phyloP scores from a whole-genome alignment of 2,329 filamentous ascomycete species.

The Colletotrichum gloeosporioides region DNA sequence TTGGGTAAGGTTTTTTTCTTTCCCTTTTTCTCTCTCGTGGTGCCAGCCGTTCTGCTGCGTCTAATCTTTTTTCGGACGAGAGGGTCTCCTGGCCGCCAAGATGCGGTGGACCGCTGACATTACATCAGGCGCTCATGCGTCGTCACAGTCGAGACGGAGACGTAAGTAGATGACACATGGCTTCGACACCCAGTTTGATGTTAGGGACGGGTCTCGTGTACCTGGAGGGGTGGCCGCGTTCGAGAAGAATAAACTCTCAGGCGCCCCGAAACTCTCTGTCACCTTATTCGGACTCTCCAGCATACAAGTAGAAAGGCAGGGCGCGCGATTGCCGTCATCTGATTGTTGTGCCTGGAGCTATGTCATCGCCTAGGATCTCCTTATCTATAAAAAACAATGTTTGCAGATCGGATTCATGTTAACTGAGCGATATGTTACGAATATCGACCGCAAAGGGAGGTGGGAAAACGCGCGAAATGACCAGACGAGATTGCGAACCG shows the following conservation, averaged over 20 bases:
- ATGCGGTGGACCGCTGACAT: neutral
- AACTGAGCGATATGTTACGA: neutral
- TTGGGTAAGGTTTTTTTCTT: neutral
- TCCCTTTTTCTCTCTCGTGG: neutral
- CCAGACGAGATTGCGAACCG: neutral
- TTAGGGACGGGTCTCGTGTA: neutral
- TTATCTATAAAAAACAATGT: neutral
- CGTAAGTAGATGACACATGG: constrained; percentile 1
- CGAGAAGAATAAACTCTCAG: neutral
- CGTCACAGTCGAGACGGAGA: neutral
- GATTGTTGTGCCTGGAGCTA: neutral
- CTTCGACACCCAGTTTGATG: neutral
- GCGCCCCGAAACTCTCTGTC: neutral
- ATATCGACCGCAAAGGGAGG: neutral
- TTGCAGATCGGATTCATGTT: neutral
- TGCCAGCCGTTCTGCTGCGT: neutral
- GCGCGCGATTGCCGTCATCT: neutral
- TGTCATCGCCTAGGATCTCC: neutral
- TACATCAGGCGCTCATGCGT: neutral
- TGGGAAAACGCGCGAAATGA: neutral
- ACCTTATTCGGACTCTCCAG: neutral
- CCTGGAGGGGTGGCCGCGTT: neutral
- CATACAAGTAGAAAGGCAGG: neutral
- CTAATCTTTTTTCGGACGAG: constrained; percentile 10
- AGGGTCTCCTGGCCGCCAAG: constrained; percentile 9